These are phyloP conservation scores for Eutrema salsugineum DNA, from an alignment of 441 rosid species.

Conservation along the genomic window DNA sequence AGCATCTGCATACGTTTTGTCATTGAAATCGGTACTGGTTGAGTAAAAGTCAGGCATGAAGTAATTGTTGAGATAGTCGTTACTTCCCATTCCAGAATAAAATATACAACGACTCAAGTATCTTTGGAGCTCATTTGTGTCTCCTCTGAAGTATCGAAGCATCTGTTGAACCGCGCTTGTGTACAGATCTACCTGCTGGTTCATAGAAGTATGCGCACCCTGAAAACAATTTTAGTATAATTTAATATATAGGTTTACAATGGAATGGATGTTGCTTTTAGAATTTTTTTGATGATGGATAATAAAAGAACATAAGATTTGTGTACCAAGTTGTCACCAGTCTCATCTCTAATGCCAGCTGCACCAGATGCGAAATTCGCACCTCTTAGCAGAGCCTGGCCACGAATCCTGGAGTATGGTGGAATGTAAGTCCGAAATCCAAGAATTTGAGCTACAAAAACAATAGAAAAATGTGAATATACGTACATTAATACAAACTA, in stretches of 20 bases:
- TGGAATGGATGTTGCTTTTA: background rate
- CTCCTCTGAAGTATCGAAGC: slow-evolving; percentile 69
- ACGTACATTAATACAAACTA: background rate
- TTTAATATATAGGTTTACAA: background rate
- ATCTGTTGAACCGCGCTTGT: slow-evolving; percentile 43
- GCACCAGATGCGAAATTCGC: slow-evolving; percentile 88
- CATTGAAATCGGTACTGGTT: slow-evolving; percentile 49
- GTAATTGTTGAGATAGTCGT: slow-evolving; percentile 87
- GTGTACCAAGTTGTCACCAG: slow-evolving; percentile 80
- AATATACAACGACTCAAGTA: slow-evolving; percentile 66
- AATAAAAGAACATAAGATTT: background rate
- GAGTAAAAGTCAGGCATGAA: slow-evolving; percentile 78
- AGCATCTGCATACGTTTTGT: slow-evolving; percentile 51
- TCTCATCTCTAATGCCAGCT: slow-evolving; percentile 82
- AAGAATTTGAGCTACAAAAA: slow-evolving; percentile 67
- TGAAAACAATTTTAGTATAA: slow-evolving; percentile 16
- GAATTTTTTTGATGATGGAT: background rate
- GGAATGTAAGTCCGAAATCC: slow-evolving; percentile 64
- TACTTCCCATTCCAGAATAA: slow-evolving; percentile 84
- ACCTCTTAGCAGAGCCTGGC: slow-evolving; percentile 52
- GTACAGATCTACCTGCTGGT: slow-evolving; percentile 55
- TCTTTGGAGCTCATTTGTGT: slow-evolving; percentile 40
- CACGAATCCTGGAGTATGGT: slow-evolving; percentile 60
- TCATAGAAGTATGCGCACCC: slow-evolving; percentile 84
- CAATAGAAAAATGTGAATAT: background rate